Evolutionary conservation across 106 monocot species (phyloP).

Genomic region (Narthecium ossifragum): DNA sequence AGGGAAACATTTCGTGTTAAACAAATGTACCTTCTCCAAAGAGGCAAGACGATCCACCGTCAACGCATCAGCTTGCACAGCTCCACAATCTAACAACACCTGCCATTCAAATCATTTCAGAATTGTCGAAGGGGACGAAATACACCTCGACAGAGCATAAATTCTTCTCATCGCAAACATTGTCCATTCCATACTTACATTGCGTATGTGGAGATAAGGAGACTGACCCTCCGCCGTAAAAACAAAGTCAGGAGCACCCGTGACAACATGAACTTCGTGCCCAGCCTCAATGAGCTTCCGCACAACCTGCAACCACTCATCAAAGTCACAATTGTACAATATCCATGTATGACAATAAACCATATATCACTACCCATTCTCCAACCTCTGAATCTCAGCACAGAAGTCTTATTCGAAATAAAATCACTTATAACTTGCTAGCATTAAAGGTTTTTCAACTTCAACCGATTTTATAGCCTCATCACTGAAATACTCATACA

Average conservation of each 20-base stretch:
- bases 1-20: too few relatives aligned
- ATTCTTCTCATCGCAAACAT: neutral
- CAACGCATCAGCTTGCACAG: slow-evolving; percentile 74
- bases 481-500: too few relatives aligned
- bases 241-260: slow-evolving; percentile 92
- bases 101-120: slow-evolving; percentile 11
- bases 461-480: too few relatives aligned
- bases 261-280: slow-evolving; percentile 86
- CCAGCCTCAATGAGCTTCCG: slow-evolving; percentile 70
- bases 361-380: too few relatives aligned
- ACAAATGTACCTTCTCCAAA: slow-evolving; percentile 63
- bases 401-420: too few relatives aligned
- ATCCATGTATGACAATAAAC: too few relatives aligned
- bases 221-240: slow-evolving; percentile 85
- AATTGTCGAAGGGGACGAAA: neutral
- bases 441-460: too few relatives aligned
- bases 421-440: too few relatives aligned
- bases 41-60: slow-evolving; percentile 74
- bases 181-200: slow-evolving; percentile 30
- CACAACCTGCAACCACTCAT: slow-evolving; percentile 74
- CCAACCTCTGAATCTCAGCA: too few relatives aligned
- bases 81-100: slow-evolving; percentile 73
- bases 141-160: too few relatives aligned
- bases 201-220: slow-evolving; percentile 78
- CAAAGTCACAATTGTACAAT: too few relatives aligned